A percentile compares a stretch with the other conserved stretches of the same genome.
phyloP scores from a whole-genome alignment of 164 flowering plant species.

The Houttuynia cordata region DNA sequence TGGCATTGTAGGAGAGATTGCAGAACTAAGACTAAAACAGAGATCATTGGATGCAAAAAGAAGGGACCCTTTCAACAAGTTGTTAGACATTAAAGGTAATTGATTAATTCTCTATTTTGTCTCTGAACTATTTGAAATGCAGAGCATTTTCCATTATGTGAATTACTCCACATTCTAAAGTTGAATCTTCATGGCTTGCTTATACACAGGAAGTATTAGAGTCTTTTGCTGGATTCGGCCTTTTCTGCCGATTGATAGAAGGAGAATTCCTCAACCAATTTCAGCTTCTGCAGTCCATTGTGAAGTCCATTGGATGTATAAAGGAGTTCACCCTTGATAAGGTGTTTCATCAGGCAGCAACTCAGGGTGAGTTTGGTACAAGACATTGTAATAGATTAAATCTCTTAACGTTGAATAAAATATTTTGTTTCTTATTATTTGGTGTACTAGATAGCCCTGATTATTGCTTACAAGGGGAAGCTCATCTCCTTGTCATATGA shows the following conservation, averaged over 20 bases:
- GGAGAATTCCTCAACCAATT: constrained; percentile 32
- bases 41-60: too few relatives aligned
- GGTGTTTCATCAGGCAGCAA: constrained; percentile 46
- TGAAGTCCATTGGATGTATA: constrained; percentile 32
- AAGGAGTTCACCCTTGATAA: constrained; percentile 61
- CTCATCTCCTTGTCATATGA: too few relatives aligned
- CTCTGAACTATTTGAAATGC: background rate
- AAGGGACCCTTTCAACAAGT: constrained; percentile 47
- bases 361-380: too few relatives aligned
- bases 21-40: too few relatives aligned
- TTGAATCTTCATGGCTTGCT: background rate
- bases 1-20: too few relatives aligned
- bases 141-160: too few relatives aligned
- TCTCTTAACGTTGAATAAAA: too few relatives aligned
- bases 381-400: too few relatives aligned
- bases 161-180: background rate
- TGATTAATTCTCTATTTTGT: background rate
- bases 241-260: constrained; percentile 21
- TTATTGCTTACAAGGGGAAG: too few relatives aligned
- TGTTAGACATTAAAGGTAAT: constrained; percentile 65
- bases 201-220: constrained; percentile 60
- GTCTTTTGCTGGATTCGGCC: constrained; percentile 77
- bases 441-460: too few relatives aligned
- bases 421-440: too few relatives aligned
- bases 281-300: constrained; percentile 34